phyloP scores from a whole-genome alignment of 1,284 basidiomycete genomes.

The Leccinum solheimii region DNA sequence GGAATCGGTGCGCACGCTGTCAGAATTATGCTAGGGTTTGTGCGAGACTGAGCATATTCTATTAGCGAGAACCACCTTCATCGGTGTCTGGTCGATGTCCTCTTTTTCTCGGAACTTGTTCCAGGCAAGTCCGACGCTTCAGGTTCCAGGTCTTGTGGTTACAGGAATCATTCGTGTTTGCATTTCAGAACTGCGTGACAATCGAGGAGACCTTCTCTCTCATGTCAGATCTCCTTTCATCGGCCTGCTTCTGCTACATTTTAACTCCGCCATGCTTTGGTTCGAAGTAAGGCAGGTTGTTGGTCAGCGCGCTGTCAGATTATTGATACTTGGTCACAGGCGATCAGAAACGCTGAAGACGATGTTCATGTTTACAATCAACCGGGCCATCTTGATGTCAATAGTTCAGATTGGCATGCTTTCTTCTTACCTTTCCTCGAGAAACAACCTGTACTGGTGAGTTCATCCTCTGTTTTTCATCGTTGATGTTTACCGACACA shows the following conservation, averaged over 20 bases:
- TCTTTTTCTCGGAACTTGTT: slow-evolving; percentile 12
- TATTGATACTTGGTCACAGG: slow-evolving; percentile 2
- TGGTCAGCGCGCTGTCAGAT: not conserved
- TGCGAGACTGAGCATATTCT: slow-evolving; percentile 4
- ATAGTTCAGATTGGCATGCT: slow-evolving; percentile 23
- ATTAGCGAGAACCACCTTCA: slow-evolving; percentile 13
- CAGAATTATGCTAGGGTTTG: not conserved
- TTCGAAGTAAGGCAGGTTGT: slow-evolving; percentile 7
- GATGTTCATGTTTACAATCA: slow-evolving; percentile 22
- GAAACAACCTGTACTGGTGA: slow-evolving; percentile 18
- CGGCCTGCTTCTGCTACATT: slow-evolving; percentile 22
- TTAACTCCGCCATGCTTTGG: slow-evolving; percentile 11
- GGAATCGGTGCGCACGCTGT: slow-evolving; percentile 9
- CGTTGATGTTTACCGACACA: not conserved
- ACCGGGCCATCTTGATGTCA: slow-evolving; percentile 23
- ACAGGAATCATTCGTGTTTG: not conserved
- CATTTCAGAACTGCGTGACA: slow-evolving; percentile 12
- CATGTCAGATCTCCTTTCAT: slow-evolving; percentile 19
- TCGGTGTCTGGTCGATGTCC: slow-evolving; percentile 13
- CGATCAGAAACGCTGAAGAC: slow-evolving; percentile 17
- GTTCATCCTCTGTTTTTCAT: not conserved
- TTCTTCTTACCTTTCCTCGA: slow-evolving; percentile 16
- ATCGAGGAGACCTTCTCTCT: slow-evolving; percentile 21
- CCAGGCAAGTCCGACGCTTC: slow-evolving; percentile 11
- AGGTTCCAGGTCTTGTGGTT: not conserved